A percentile compares a stretch with the other conserved stretches of the same genome.
Conservation (phyloP, 2,329 filamentous ascomycete genomes). For the Trichoderma sp. region DNA sequence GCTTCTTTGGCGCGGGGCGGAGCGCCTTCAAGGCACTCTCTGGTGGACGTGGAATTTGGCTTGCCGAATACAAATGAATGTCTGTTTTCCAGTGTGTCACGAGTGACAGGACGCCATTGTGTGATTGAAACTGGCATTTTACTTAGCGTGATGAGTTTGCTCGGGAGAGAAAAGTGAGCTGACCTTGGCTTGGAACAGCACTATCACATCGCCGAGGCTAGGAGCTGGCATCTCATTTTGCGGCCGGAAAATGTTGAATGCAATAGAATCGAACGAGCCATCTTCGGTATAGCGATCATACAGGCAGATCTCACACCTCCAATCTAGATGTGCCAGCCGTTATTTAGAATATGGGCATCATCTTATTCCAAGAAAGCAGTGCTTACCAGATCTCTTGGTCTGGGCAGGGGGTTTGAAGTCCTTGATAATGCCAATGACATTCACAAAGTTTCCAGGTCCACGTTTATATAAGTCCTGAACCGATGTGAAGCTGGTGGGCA, state of each 20-base stretch:
- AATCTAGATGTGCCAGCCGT: constrained; percentile 46
- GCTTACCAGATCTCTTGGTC: constrained; percentile 54
- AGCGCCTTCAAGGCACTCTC: constrained; percentile 40
- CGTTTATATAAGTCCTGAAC: constrained; percentile 45
- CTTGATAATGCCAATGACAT: constrained; percentile 70
- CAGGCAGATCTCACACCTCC: constrained; percentile 61
- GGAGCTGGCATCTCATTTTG: constrained; percentile 51
- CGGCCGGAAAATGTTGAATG: constrained; percentile 63
- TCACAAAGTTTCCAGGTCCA: constrained; percentile 44
- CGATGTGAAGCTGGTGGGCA: constrained; percentile 33
- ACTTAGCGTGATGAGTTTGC: constrained; percentile 3
- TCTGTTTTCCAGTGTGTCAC: constrained; percentile 46
- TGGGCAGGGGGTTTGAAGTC: constrained; percentile 59
- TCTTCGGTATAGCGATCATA: constrained; percentile 59
- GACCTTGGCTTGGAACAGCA: constrained; percentile 59
- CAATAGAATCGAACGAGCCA: constrained; percentile 40
- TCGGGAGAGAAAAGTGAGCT: background rate
- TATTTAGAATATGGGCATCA: background rate
- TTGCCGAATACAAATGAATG: constrained; percentile 47
- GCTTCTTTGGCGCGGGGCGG: constrained; percentile 28
- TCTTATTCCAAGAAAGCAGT: background rate
- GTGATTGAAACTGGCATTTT: constrained; percentile 15
- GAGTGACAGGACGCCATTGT: constrained; percentile 41
- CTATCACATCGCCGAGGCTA: constrained; percentile 43
- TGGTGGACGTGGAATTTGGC: constrained; percentile 39